Base-by-base conservation (phyloP, 768 basidiomycete genomes). In the Antrodiella citrinella region DNA sequence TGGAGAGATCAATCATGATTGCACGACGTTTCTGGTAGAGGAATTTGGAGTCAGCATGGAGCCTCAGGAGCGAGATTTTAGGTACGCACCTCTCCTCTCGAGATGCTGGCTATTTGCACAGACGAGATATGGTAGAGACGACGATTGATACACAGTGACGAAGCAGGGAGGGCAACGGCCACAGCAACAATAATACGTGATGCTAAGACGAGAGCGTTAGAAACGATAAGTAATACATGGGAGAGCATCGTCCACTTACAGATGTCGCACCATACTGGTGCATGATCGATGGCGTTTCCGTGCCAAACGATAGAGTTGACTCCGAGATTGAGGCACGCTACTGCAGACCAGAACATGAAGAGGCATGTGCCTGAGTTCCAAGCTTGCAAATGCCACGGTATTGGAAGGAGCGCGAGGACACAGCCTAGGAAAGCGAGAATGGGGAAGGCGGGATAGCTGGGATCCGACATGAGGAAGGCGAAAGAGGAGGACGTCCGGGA, bases 201-300 rank as follows among this genome's bases (percentile, higher is more conserved):
- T 39, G 57, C 60, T 61, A 22, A 2, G 39, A 7, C 18, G 42
- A n/a, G 20, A 9, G 22, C 23, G 5, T 12, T 48, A 66, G 66
- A 50, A 69, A 70, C n/a, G 73, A 54, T 4, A 25, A 2, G 12
- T 18, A 5, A 23, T 13, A 26, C 15, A n/a, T 22, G 13, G 23
- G 19, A 39, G 4, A 49, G 25, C 11, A 20, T 35, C 46, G 46
- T 19, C 22, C 7, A 62, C 79, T 53, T 48, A 87, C 85, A 69
- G 30, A 92, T 81, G 59, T 92, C 89, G 60, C 89, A 91, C 86
- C 86, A 92, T 5, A 78, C 71, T 0, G 77, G 71, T 13, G 67
- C 69, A 43, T 56, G 62, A 24, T 77, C 62, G 20, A 69, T 61
- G 4, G 68, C 62, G 57, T 76, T 80, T n/a, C 67, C 74, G 41